phyloP scores from a whole-genome alignment of 805 yeast species.

The Candida andamanensis region DNA sequence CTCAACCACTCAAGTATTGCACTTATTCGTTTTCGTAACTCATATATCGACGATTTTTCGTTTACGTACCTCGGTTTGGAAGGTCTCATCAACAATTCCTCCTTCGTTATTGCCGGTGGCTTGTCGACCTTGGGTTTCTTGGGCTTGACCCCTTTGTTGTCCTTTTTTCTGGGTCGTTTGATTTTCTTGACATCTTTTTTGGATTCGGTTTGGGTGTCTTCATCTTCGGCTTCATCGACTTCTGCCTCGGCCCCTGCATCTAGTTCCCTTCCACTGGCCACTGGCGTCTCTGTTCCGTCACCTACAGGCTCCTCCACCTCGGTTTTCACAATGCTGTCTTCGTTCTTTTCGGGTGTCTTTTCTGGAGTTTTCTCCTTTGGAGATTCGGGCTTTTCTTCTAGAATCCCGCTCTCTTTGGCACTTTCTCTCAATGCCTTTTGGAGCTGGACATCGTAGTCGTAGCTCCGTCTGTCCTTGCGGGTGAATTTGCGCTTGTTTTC shows the following conservation, averaged over 20 bases:
- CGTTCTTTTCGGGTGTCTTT: not conserved
- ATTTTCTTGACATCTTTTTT: conserved; percentile 12
- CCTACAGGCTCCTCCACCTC: not conserved
- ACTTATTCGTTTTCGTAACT: conserved; percentile 81
- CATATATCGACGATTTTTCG: conserved; percentile 66
- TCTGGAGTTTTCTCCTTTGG: conserved; percentile 1
- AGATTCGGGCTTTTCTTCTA: conserved; percentile 1
- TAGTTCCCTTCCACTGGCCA: no score
- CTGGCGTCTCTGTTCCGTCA: conserved; percentile 1
- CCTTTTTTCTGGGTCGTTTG: conserved; percentile 14
- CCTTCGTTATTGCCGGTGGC: conserved; percentile 18
- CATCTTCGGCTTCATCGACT: conserved; percentile 7
- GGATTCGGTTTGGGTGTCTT: conserved; percentile 9
- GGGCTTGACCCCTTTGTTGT: conserved; percentile 7
- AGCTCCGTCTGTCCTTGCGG: conserved; percentile 29
- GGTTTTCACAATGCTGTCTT: not conserved
- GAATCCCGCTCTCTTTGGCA: conserved; percentile 37
- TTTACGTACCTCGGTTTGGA: conserved; percentile 82
- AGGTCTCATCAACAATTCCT: conserved; percentile 58
- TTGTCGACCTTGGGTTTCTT: conserved; percentile 9
- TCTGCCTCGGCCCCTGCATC: conserved; percentile 13
- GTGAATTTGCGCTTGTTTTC: conserved; percentile 16
- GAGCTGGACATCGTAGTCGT: conserved; percentile 38
- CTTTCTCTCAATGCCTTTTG: conserved; percentile 53
- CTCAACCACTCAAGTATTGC: conserved; percentile 90